Conservation (phyloP, 2,329 filamentous ascomycete genomes). For the Hymenoscyphus salicellus region DNA sequence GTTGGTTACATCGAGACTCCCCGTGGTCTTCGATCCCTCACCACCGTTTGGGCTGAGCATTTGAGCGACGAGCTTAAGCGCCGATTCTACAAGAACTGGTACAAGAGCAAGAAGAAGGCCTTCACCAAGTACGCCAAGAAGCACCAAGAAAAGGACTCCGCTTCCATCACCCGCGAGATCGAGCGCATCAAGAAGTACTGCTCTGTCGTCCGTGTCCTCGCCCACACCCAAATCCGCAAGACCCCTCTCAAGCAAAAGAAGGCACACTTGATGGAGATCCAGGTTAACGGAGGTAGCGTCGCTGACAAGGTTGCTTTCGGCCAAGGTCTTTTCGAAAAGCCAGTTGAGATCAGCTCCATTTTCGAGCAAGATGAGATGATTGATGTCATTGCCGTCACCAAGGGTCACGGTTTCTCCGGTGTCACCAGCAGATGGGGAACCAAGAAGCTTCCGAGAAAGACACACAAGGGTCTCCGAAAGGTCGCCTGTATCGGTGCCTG, state of each 20-base stretch:
- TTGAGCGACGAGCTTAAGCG: constrained; percentile 98
- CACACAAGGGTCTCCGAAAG: constrained; percentile 99
- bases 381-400: constrained; percentile 98
- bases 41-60: constrained; percentile 99
- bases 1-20: constrained; percentile 99
- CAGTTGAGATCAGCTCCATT: constrained; percentile 84
- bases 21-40: constrained; percentile 97
- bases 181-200: constrained; percentile 99
- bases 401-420: constrained; percentile 98
- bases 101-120: constrained; percentile 99
- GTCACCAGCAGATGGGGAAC: constrained; percentile 98
- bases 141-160: constrained; percentile 89
- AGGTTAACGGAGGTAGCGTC: constrained; percentile 96
- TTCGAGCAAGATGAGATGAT: constrained; percentile 99
- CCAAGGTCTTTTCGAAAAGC: constrained; percentile 98
- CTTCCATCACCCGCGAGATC: constrained; percentile 91
- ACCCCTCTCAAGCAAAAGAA: constrained; percentile 99
- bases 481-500: constrained; percentile 99
- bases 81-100: constrained; percentile 99
- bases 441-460: constrained; percentile 99
- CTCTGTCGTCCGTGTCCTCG: constrained; percentile 97
- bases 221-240: constrained; percentile 99
- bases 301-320: constrained; percentile 97
- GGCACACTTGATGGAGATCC: constrained; percentile 99
- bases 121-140: constrained; percentile 99